Evolutionary conservation across 2,329 filamentous ascomycete genomes (phyloP), one percentile per base, ranked within the genome.

Genomic region (Fusarium sp.): DNA sequence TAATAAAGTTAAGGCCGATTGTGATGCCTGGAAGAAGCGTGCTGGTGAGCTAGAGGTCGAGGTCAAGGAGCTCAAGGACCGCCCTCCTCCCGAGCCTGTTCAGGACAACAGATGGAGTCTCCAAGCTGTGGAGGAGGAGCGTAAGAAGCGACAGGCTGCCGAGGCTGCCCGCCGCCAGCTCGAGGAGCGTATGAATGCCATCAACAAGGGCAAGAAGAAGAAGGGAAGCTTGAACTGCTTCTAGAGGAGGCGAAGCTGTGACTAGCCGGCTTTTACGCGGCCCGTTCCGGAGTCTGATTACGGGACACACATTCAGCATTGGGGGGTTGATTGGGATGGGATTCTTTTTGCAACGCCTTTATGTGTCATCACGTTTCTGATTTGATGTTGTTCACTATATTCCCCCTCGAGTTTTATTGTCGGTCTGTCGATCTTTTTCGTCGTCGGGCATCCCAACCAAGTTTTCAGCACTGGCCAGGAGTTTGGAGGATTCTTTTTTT

Each of bases 151-250:
- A 69, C 89, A 94, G 73, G 94, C 96, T 72, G 95, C 97, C 40
- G 96, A 99, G 86, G 91, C 93, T 74, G 96, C 96, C 47, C 89
- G 93, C 60, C 93, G 93, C 43, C 94, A 97, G 79, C 89, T 99
- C 32, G 96, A 99, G 84, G 94, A 97, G 85, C 90, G 96, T 64
- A 99, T 99, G 91, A 95, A 96, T 79, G 92, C 93, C 66, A 92
- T 96, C 82, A 95, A 92, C 84, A 90, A 89, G 80, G 92, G 93
- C 86, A 96, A 97, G 87, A 97, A 96, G 89, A 95, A 97, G 90
- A 97, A 97, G 89, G 91, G 93, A 79, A 95, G 93, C 76, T 88
- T 99, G 83, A 98, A 98, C 86, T 99, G 96, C 89, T 99, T 99
- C 87, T 98, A 94, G 83, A 69, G 61, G 77, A 71, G 77, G 75